Percentiles rank a stretch among this genome's conserved stretches.
phyloP scores from a whole-genome alignment of 2,329 filamentous ascomycete genomes.

The Phoma sp. region DNA sequence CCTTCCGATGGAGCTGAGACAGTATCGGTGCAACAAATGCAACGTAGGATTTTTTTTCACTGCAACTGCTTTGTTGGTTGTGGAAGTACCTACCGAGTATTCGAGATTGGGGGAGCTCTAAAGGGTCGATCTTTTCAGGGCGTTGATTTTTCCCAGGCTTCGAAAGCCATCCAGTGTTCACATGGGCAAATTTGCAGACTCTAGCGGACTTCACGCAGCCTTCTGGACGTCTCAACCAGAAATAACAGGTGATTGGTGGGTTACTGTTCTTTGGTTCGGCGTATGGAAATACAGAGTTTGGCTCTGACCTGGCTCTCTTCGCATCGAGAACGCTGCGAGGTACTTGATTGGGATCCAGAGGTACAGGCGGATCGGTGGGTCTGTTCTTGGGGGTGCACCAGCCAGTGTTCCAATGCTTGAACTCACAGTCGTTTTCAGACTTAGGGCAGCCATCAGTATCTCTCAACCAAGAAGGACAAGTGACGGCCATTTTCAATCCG shows the following conservation, averaged over 20 bases:
- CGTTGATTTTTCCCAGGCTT: background rate
- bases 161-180: slow-evolving; percentile 4
- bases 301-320: too few species aligned
- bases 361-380: background rate
- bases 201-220: background rate
- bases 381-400: slow-evolving; percentile 2
- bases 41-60: too few species aligned
- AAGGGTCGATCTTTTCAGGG: background rate
- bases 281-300: too few species aligned
- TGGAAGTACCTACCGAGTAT: background rate
- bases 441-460: slow-evolving; percentile 7
- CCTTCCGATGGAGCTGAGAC: too few species aligned
- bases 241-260: slow-evolving; percentile 1
- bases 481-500: background rate
- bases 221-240: background rate
- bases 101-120: background rate
- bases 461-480: slow-evolving; percentile 28
- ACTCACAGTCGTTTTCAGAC: slow-evolving; percentile 15
- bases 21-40: too few species aligned
- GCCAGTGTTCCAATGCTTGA: slow-evolving; percentile 11
- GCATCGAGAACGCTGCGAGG: background rate
- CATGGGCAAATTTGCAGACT: background rate
- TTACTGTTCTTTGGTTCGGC: background rate
- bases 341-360: background rate
- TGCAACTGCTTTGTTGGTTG: too few species aligned